Evolutionary conservation across 176 grass and related monocot genomes (phyloP), one percentile per base, ranked within the genome.

Genomic region (Eremochloa ophiuroides): DNA sequence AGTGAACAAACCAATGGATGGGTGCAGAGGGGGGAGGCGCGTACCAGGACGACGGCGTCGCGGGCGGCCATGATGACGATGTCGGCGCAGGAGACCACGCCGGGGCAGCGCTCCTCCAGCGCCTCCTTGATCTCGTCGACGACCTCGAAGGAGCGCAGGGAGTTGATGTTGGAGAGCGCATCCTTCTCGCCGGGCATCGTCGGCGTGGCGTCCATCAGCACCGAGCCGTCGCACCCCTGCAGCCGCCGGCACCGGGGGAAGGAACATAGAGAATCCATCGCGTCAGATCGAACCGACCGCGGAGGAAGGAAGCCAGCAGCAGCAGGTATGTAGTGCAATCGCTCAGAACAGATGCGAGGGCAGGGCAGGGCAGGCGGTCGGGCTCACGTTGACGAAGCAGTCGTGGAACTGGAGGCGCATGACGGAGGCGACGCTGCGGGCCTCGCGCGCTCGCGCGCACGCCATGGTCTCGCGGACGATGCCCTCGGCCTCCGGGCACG

Each of bases 381-480:
- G n/a, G 7, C 81, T 87, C 73, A 99, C 96, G 87, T 95, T 99
- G 62, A 99, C 96, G 82, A 99, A 99, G 86, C 96, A 99, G 79
- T 99, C 96, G 69, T 99, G 96, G 87, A 99, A 99, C 85, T 95
- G 93, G 69, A 99, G 93, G 33, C 96, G 83, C 96, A 99, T 93
- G 91, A 99, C 93, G 77, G 96, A 95, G 34, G 96, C 96, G 43
- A 79, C 79, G 77, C 91, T 99, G 78, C 93, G 87, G 25, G 91
- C 62, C 84, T 99, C 93, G 22, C 87, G 86, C 1, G 70, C 61
- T 40, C 72, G 88, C 55, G 93, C 96, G 37, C 55, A 86, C 30
- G 66, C 66, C 25, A 99, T 90, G 84, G 70, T 69, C 11, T 40
- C 62, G n/a, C 88, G 82, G 50, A 99, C 96, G 89, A 89, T 23